These are phyloP conservation scores for Scorias spongiosa DNA, from an alignment of 2,329 filamentous ascomycete genomes.

Conservation along the genomic window DNA sequence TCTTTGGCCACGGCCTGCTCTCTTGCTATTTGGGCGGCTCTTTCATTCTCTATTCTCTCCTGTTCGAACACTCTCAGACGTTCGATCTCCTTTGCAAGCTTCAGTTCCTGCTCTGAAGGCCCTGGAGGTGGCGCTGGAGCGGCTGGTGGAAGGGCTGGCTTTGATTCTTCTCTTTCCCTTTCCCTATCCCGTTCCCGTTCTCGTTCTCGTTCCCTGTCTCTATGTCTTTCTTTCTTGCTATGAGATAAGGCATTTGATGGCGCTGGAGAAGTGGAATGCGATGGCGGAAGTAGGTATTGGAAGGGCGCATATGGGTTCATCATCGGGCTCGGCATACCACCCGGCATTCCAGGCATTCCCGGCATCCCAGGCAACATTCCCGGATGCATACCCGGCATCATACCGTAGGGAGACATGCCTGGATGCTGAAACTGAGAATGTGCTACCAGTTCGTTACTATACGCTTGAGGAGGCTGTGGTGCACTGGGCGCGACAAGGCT, in stretches of 20 bases:
- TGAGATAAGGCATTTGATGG: background rate
- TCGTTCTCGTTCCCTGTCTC: background rate
- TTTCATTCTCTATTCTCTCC: conserved; percentile 18
- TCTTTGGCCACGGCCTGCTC: background rate
- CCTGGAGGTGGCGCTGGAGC: conserved; percentile 7
- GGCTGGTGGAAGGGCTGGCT: conserved; percentile 6
- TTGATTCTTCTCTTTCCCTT: no score
- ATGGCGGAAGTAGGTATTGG: conserved; percentile 8
- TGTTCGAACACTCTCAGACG: conserved; percentile 3
- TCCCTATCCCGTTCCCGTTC: no score
- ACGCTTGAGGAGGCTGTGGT: background rate
- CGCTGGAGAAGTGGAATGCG: conserved; percentile 12
- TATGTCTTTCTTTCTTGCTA: background rate
- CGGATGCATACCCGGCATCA: conserved; percentile 4
- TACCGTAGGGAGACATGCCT: conserved; percentile 6
- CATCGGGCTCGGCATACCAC: conserved; percentile 2
- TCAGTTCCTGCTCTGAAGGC: conserved; percentile 5
- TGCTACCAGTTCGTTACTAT: conserved; percentile 4
- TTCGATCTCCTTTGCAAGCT: conserved; percentile 1
- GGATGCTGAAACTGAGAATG: conserved; percentile 9
- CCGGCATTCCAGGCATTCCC: conserved; percentile 6
- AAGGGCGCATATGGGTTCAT: conserved; percentile 8
- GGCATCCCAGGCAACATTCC: conserved; percentile 5
- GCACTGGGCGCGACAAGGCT: conserved; percentile 13
- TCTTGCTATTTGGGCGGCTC: conserved; percentile 7